phyloP scores from a whole-genome alignment of 23 red algal genomes.

The Agarophyton chilense region DNA sequence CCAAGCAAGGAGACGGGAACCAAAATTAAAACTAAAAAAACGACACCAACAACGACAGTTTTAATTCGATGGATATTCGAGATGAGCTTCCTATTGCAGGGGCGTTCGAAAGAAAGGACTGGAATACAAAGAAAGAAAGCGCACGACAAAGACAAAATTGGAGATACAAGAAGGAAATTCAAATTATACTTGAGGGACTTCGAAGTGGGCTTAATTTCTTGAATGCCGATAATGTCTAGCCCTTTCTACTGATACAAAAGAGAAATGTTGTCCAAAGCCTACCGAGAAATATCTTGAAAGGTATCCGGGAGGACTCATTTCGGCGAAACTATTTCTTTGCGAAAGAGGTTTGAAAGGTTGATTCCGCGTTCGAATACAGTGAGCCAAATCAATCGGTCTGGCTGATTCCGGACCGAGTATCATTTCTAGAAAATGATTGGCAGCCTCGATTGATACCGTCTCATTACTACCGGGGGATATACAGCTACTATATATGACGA shows the following conservation, averaged over 20 bases:
- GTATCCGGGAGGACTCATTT: background rate
- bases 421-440: background rate
- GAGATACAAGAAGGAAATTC: background rate
- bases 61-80: too few species aligned
- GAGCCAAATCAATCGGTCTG: background rate
- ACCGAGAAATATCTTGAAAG: background rate
- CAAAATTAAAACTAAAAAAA: too few species aligned
- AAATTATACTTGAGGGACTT: background rate
- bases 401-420: background rate
- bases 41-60: too few species aligned
- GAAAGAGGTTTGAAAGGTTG: background rate
- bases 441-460: background rate
- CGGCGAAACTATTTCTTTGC: constrained; percentile 12
- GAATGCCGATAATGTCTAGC: background rate
- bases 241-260: background rate
- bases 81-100: too few species aligned
- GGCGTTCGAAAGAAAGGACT: too few species aligned
- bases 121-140: too few species aligned
- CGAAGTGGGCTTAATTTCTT: background rate
- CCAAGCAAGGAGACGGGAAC: too few species aligned
- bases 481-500: too few species aligned
- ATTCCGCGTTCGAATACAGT: constrained; percentile 1
- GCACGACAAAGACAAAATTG: background rate
- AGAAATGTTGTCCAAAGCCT: background rate
- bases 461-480: background rate